Evolutionary conservation across 192 early-diverging fungal species (phyloP).

Genomic region (Helicostylum pulchrum): DNA sequence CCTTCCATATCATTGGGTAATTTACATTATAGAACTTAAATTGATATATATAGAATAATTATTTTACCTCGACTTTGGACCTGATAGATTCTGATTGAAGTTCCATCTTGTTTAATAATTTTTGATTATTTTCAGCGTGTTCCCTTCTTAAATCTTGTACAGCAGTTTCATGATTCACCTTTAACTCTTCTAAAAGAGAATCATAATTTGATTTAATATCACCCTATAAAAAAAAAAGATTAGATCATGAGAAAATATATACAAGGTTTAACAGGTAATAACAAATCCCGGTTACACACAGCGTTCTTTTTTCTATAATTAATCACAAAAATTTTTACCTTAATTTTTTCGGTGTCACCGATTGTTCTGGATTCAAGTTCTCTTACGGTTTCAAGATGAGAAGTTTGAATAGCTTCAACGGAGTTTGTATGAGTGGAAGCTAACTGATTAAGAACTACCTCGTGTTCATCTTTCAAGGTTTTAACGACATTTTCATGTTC

Average conservation of each 20-base stretch:
- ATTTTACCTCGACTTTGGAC: constrained; percentile 13
- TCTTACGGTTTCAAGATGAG: neutral
- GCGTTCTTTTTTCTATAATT: neutral
- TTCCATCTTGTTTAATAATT: neutral
- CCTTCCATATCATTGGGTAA: no score
- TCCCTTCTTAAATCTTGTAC: neutral
- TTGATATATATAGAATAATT: neutral
- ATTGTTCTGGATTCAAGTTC: constrained; percentile 9
- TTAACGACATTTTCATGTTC: neutral
- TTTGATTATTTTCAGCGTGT: neutral
- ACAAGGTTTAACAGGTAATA: neutral
- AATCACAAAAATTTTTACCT: neutral
- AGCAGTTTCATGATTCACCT: constrained; percentile 9
- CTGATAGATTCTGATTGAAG: constrained; percentile 9
- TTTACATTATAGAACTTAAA: no score
- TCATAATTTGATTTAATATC: constrained; percentile 3
- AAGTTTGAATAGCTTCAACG: neutral
- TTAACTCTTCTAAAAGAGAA: neutral
- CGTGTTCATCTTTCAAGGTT: neutral
- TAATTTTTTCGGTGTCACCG: constrained; percentile 9
- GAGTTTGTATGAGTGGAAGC: neutral
- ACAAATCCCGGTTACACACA: neutral
- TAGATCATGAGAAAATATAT: neutral
- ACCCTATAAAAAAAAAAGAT: neutral
- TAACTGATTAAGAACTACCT: neutral